These are phyloP conservation scores for Acanthamoeba royreba DNA, from an alignment of 208 protist genomes.

Conservation along the genomic window DNA sequence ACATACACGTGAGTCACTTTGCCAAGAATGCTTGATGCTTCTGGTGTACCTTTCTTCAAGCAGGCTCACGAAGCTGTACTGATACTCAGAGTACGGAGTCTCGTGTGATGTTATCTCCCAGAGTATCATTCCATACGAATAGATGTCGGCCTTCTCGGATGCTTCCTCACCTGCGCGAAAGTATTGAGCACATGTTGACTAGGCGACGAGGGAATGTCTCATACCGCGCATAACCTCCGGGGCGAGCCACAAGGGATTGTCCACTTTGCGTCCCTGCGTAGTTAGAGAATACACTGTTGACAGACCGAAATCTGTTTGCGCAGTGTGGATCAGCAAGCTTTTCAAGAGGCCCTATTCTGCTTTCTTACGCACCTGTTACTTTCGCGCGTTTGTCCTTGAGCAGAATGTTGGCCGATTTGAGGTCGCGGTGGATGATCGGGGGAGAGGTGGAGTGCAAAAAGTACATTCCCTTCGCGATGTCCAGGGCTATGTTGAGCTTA, in stretches of 20 bases:
- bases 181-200: background rate
- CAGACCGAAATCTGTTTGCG: background rate
- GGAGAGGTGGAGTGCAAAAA: background rate
- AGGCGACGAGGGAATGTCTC: background rate
- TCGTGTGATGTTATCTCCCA: background rate
- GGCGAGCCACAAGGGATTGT: background rate
- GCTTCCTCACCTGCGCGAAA: background rate
- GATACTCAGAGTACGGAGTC: background rate
- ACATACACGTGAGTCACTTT: background rate
- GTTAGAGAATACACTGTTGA: background rate
- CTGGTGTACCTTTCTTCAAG: background rate
- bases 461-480: conserved; percentile 6
- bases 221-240: background rate
- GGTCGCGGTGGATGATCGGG: background rate
- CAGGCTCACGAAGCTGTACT: background rate
- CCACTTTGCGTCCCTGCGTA: background rate
- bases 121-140: background rate
- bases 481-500: background rate
- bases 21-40: background rate
- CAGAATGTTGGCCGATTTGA: background rate
- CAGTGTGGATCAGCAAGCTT: background rate
- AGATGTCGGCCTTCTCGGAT: background rate
- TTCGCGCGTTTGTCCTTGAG: background rate
- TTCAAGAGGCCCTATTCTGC: background rate
- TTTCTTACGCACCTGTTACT: background rate